These are phyloP conservation scores for Eremothecium gossypii DNA, from an alignment of 1,139 yeast species.

Conservation along the genomic window DNA sequence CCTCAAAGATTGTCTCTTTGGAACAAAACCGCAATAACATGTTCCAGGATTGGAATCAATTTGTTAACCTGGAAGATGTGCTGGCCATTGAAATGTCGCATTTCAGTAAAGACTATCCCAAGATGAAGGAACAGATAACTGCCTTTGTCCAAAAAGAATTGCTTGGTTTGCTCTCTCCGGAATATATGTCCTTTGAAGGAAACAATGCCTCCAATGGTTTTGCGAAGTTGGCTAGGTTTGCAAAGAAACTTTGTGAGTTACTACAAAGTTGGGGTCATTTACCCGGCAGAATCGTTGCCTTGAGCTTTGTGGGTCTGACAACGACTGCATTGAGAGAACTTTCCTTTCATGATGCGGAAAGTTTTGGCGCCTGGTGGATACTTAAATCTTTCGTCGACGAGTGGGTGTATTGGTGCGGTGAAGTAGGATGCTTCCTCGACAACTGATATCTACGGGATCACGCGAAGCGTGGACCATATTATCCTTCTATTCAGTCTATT, in stretches of 20 bases:
- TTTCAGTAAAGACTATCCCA: conserved; percentile 21
- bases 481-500: too few species aligned
- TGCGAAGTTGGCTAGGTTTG: conserved; percentile 31
- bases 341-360: conserved; percentile 48
- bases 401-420: conserved; percentile 60
- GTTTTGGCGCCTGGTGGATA: conserved; percentile 74
- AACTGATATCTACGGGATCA: background rate
- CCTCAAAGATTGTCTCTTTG: conserved; percentile 42
- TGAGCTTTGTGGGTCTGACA: conserved; percentile 46
- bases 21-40: conserved; percentile 41
- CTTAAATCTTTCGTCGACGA: conserved; percentile 72
- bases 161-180: conserved; percentile 31
- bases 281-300: conserved; percentile 48
- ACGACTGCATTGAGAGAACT: conserved; percentile 62
- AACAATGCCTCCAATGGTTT: conserved; percentile 9
- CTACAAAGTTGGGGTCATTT: conserved; percentile 40
- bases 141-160: conserved; percentile 38
- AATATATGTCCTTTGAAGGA: conserved; percentile 12
- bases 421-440: conserved; percentile 49
- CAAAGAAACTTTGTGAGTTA: conserved; percentile 34
- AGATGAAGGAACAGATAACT: conserved; percentile 30
- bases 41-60: conserved; percentile 51
- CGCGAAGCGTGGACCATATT: too few species aligned
- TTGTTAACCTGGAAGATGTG: conserved; percentile 43
- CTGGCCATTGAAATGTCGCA: conserved; percentile 52